phyloP scores from a whole-genome alignment of 257 asterid species.

The Catharanthus roseus region DNA sequence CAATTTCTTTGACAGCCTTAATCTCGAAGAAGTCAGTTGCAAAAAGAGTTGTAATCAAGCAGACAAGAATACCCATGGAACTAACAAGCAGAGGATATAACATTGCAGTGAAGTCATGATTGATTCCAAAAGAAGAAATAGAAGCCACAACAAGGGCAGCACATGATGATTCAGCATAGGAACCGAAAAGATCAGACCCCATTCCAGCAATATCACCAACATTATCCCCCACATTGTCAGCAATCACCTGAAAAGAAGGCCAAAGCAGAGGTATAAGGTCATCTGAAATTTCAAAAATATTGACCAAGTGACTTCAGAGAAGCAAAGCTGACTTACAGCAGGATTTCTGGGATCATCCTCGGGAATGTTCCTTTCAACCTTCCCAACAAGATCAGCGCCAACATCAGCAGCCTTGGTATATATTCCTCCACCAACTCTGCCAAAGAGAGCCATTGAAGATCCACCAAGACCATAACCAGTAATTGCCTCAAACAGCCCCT shows the following conservation, averaged over 20 bases:
- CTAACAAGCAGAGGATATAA: slow-evolving; percentile 72
- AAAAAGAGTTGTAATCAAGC: slow-evolving; percentile 74
- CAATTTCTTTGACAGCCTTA: slow-evolving; percentile 40
- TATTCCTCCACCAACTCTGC: slow-evolving; percentile 94
- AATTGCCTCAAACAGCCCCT: slow-evolving; percentile 82
- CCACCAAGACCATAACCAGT: slow-evolving; percentile 96
- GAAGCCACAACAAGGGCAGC: slow-evolving; percentile 53
- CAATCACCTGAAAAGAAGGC: slow-evolving; percentile 64
- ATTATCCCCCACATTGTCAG: slow-evolving; percentile 92
- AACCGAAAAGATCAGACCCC: slow-evolving; percentile 54
- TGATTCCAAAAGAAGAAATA: slow-evolving; percentile 43
- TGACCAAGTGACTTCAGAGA: neutral
- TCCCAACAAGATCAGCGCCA: slow-evolving; percentile 54
- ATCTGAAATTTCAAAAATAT: neutral
- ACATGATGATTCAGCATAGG: slow-evolving; percentile 48
- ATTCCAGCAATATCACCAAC: slow-evolving; percentile 97
- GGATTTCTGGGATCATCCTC: slow-evolving; percentile 54
- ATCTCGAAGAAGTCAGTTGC: slow-evolving; percentile 42
- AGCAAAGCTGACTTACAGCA: slow-evolving; percentile 29
- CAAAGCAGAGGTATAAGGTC: neutral
- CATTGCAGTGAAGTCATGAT: slow-evolving; percentile 84
- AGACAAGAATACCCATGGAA: slow-evolving; percentile 79
- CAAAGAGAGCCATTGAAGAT: slow-evolving; percentile 90
- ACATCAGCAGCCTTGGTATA: slow-evolving; percentile 70
- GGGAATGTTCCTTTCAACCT: slow-evolving; percentile 52